phyloP scores from a whole-genome alignment of 139 green algal species.

The Chlorella sorokiniana region DNA sequence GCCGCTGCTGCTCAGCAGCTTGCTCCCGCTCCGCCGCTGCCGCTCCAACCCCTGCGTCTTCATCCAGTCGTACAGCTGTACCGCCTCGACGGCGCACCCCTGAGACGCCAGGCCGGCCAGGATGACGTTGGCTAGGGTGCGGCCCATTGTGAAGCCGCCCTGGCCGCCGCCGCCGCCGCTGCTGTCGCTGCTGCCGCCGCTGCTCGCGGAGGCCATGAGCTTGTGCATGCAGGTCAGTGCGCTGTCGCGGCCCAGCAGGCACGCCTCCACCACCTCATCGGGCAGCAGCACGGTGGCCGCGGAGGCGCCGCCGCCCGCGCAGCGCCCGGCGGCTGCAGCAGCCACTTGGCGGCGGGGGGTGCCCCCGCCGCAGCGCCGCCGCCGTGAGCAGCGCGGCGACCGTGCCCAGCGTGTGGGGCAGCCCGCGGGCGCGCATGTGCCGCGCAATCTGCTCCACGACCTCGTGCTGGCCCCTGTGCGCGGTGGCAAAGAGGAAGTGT shows the following conservation, averaged over 20 bases:
- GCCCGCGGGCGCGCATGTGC: neutral
- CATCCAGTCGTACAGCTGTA: slow-evolving; percentile 15
- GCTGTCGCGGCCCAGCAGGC: slow-evolving; percentile 10
- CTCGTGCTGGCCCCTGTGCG: neutral
- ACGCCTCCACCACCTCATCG: slow-evolving; percentile 8
- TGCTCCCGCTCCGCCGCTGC: neutral
- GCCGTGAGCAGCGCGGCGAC: slow-evolving; percentile 12
- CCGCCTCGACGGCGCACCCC: neutral
- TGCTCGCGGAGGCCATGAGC: neutral
- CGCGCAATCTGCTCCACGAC: slow-evolving; percentile 19
- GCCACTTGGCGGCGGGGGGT: slow-evolving; percentile 16
- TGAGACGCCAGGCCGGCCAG: slow-evolving; percentile 4
- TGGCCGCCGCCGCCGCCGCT: neutral
- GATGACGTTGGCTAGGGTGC: neutral
- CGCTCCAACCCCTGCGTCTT: neutral
- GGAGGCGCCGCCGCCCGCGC: neutral
- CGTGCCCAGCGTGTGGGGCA: slow-evolving; percentile 10
- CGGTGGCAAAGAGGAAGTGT: slow-evolving; percentile 26
- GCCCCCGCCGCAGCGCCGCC: slow-evolving; percentile 15
- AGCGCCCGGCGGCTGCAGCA: slow-evolving; percentile 16
- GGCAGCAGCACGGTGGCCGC: neutral
- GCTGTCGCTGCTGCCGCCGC: neutral
- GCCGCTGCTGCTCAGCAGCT: neutral
- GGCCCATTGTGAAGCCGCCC: neutral
- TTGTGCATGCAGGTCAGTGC: neutral